A percentile compares a stretch with the other conserved stretches of the same genome.
These are phyloP conservation scores for Sporothrix brasiliensis DNA, from an alignment of 2,329 filamentous ascomycete species.

Conservation along the genomic window DNA sequence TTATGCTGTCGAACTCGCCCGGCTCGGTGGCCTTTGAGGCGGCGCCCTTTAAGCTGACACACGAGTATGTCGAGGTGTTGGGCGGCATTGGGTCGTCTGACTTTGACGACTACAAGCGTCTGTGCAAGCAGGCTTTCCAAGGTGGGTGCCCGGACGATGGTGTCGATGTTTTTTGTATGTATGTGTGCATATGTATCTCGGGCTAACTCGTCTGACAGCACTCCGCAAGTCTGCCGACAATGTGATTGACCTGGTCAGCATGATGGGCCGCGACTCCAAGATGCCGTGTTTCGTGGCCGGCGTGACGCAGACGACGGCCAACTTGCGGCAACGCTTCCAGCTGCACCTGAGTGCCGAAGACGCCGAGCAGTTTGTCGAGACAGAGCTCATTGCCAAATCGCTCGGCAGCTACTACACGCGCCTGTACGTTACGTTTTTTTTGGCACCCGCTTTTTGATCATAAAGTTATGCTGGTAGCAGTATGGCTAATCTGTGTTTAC, in stretches of 20 bases:
- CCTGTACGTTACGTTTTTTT: conserved; percentile 55
- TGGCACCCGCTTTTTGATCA: too few relatives aligned
- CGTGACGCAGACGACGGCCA: conserved; percentile 68
- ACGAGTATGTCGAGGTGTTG: conserved; percentile 83
- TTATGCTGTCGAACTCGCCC: conserved; percentile 86
- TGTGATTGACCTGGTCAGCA: conserved; percentile 77
- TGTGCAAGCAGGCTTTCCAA: conserved; percentile 85
- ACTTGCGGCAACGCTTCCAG: conserved; percentile 74
- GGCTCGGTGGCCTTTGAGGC: conserved; percentile 84
- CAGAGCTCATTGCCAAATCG: conserved; percentile 76
- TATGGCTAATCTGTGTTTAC: not conserved
- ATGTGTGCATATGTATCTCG: not conserved
- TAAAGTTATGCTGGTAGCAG: too few relatives aligned
- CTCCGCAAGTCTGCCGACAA: conserved; percentile 77
- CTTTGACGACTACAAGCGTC: conserved; percentile 73
- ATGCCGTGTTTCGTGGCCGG: conserved; percentile 84
- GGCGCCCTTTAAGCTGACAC: conserved; percentile 79
- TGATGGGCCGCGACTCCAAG: conserved; percentile 81
- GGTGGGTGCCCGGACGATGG: conserved; percentile 50
- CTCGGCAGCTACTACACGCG: conserved; percentile 85
- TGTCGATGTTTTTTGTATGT: not conserved
- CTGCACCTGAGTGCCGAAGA: conserved; percentile 81
- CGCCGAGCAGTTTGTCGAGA: conserved; percentile 79
- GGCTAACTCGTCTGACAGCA: conserved; percentile 46
- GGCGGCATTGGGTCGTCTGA: conserved; percentile 71